Evolutionary conservation across 306 rosid species (phyloP).

Genomic region (Delonix regia): DNA sequence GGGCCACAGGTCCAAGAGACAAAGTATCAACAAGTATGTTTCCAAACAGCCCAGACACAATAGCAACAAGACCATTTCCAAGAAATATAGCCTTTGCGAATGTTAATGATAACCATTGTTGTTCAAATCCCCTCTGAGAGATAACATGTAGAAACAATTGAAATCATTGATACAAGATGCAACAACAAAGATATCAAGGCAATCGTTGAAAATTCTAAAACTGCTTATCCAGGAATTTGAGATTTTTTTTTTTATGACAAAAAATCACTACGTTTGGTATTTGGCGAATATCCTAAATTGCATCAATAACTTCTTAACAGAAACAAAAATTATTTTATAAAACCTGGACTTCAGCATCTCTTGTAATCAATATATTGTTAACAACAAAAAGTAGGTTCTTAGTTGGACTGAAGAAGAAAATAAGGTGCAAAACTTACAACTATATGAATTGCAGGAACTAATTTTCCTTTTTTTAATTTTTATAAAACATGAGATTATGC

Average conservation of each 20-base stretch:
- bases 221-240: not conserved
- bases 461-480: not conserved
- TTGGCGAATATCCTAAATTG: conserved; percentile 6
- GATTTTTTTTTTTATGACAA: not conserved
- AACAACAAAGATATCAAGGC: conserved; percentile 34
- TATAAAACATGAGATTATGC: not conserved
- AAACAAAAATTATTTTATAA: conserved; percentile 1
- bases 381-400: not conserved
- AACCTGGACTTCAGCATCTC: conserved; percentile 5
- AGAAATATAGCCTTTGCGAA: conserved; percentile 94
- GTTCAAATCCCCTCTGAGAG: conserved; percentile 90
- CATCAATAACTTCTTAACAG: not conserved
- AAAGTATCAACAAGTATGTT: conserved; percentile 84
- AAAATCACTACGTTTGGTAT: conserved; percentile 1
- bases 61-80: conserved; percentile 94
- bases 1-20: conserved; percentile 93
- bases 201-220: not conserved
- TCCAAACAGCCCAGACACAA: conserved; percentile 85
- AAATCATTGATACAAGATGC: conserved; percentile 35
- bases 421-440: not conserved
- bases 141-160: conserved; percentile 16
- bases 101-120: conserved; percentile 91
- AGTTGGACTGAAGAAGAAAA: not conserved
- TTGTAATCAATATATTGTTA: conserved; percentile 17
- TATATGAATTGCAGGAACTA: conserved; percentile 20